Conservation (phyloP, 2,329 filamentous ascomycete species). For the Aspergillus spinulosporus region DNA sequence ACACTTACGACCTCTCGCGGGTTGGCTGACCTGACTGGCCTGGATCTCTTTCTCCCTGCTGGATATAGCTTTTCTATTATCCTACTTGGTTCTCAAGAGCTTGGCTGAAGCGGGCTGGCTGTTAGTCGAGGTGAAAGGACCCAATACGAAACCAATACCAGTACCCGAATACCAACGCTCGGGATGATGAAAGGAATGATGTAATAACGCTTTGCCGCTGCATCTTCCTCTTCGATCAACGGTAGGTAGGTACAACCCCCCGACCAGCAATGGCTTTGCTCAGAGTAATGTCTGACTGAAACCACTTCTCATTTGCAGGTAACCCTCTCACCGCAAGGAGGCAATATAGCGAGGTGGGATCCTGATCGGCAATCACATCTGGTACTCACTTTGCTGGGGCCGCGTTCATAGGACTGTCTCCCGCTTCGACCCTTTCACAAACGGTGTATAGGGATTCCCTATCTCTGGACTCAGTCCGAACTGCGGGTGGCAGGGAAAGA, state of each 20-base stretch:
- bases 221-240: not conserved
- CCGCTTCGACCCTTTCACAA: no score
- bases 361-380: no score
- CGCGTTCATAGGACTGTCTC: no score
- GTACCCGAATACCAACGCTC: not conserved
- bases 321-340: no score
- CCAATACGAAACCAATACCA: not conserved
- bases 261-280: not conserved
- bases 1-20: no score
- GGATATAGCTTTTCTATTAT: not conserved
- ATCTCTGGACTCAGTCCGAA: not conserved
- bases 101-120: not conserved
- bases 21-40: no score
- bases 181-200: conserved; percentile 7
- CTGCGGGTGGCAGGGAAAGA: conserved; percentile 1
- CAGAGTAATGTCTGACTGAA: no score
- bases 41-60: not conserved
- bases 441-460: not conserved
- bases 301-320: no score
- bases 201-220: conserved; percentile 4
- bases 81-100: not conserved
- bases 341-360: no score
- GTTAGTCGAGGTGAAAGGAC: not conserved
- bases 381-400: no score
- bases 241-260: no score